Percentiles rank a stretch among this genome's conserved stretches.
phyloP scores from a whole-genome alignment of 1,284 basidiomycete species.

The Flammula alnicola region DNA sequence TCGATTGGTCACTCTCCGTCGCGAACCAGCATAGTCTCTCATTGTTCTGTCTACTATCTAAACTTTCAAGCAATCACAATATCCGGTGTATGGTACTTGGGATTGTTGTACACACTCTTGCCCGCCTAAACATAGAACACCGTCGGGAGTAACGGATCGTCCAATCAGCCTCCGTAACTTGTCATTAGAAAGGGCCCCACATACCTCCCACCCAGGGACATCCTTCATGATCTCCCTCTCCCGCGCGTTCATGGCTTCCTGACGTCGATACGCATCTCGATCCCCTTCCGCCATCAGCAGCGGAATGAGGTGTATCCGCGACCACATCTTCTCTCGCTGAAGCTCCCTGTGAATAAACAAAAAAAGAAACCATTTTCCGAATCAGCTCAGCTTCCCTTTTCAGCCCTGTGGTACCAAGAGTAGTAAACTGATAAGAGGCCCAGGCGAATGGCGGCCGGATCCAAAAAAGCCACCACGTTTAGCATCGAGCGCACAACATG shows the following conservation, averaged over 20 bases:
- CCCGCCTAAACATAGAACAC: slow-evolving; percentile 36
- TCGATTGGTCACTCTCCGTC: slow-evolving; percentile 16
- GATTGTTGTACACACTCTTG: slow-evolving; percentile 83
- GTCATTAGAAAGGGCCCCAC: too few relatives aligned
- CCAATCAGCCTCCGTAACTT: too few relatives aligned
- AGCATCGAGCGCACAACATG: slow-evolving; percentile 53
- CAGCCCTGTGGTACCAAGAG: slow-evolving; percentile 36
- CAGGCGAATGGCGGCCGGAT: slow-evolving; percentile 73
- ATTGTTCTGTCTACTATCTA: slow-evolving; percentile 7
- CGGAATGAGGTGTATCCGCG: slow-evolving; percentile 93
- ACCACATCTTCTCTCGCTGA: slow-evolving; percentile 93
- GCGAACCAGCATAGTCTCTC: slow-evolving; percentile 5
- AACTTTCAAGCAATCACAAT: slow-evolving; percentile 17
- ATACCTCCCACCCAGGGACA: slow-evolving; percentile 92
- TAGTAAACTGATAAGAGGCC: slow-evolving; percentile 46
- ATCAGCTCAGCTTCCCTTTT: slow-evolving; percentile 46
- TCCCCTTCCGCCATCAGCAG: slow-evolving; percentile 92
- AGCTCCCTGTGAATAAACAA: slow-evolving; percentile 74
- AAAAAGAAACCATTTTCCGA: too few relatives aligned
- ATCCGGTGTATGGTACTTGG: slow-evolving; percentile 74
- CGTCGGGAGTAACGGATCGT: too few relatives aligned
- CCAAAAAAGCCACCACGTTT: slow-evolving; percentile 61
- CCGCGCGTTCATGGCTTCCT: slow-evolving; percentile 77
- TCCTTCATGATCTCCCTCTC: slow-evolving; percentile 97
- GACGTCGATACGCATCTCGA: slow-evolving; percentile 86